Evolutionary conservation across 129 eudicot genomes (phyloP), one percentile per base, ranked within the genome.

Genomic region (Erigeron canadensis): DNA sequence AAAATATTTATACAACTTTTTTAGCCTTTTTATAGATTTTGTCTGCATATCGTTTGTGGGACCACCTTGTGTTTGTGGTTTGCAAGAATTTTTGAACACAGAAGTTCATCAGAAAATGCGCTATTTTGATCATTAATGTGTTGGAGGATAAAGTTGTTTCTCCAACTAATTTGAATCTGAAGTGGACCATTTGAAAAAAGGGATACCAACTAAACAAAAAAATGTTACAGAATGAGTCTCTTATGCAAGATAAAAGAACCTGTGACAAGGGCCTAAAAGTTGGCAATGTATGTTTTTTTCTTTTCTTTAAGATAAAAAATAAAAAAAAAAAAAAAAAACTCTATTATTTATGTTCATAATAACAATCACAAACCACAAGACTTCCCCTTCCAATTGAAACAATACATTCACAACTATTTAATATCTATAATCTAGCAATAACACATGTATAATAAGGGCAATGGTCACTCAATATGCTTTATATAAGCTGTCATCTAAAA

Each of bases 401-500:
- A 53, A 53, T 7, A 28, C 34, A 28, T 28, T 28, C 34, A 3
- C 34, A 28, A 28, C 34, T 28, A 28, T 45, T 45, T 45, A 45
- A 45, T 45, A 45, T 13, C 10, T 8, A 23, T 13, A 70, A 46
- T 28, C 72, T 56, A 56, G 23, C 43, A 57, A 71, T 50, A 58
- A 43, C 41, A 65, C 37, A 34, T 65, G 19, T 61, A 42, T 55
- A 34, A 48, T 72, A 55, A 65, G 63, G 45, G 63, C 70, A 72
- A 46, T 56, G 22, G 63, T 23, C 15, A 21, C 63, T 13, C 62
- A 22, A 70, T 3, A 50, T 43, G 62, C 19, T 55, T 67, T 22
- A 62, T 34, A 55, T 75, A 48, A 74, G 18, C 79, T 77, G 56
- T 38, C 47, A 58, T 62, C 83, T 67, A 74, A 65, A 41, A 67